phyloP scores from a whole-genome alignment of 257 asterid species.

The Petunia axillaris region DNA sequence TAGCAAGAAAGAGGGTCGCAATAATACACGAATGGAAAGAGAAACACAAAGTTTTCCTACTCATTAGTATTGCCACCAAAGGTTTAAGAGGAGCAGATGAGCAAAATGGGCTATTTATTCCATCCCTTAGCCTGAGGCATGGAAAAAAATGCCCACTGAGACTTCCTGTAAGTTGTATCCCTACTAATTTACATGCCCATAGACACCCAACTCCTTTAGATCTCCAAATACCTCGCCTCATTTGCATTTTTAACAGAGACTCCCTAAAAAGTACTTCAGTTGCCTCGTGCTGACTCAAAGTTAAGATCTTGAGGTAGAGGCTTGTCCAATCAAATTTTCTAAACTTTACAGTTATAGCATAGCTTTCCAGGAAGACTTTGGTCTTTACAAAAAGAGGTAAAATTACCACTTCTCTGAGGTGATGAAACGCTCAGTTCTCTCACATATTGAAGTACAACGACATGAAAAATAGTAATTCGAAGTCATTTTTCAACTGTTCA shows the following conservation, averaged over 20 bases:
- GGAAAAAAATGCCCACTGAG: neutral
- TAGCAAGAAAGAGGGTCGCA: neutral
- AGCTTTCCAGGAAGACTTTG: neutral
- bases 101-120: neutral
- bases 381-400: neutral
- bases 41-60: no score
- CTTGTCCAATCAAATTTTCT: neutral
- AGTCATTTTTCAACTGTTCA: neutral
- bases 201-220: neutral
- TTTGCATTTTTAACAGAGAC: neutral
- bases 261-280: neutral
- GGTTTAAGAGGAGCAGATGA: neutral
- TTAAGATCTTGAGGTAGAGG: constrained; percentile 9
- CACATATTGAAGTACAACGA: neutral
- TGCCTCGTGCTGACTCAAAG: neutral
- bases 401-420: constrained; percentile 1
- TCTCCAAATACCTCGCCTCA: neutral
- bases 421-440: neutral
- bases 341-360: neutral
- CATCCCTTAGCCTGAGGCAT: neutral
- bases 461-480: neutral
- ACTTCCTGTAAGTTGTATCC: neutral
- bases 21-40: no score
- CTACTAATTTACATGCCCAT: neutral
- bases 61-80: neutral